Evolutionary conservation across 2,329 filamentous ascomycete genomes (phyloP).

Genomic region (Dothideomycetidae sp.): DNA sequence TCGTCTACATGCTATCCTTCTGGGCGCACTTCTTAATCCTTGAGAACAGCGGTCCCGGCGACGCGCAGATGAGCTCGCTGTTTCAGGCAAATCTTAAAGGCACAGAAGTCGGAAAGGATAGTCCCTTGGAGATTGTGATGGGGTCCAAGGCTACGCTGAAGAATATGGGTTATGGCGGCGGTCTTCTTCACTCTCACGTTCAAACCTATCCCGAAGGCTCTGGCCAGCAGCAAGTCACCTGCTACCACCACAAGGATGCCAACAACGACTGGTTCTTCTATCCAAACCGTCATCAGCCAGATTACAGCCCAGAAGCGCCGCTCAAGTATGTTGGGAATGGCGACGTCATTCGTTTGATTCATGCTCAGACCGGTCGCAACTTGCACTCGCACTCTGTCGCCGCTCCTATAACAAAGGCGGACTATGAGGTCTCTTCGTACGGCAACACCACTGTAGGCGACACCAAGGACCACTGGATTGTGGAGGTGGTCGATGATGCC

Average conservation of each 20-base stretch:
- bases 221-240: slow-evolving; percentile 88
- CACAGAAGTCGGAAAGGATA: slow-evolving; percentile 87
- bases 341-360: slow-evolving; percentile 70
- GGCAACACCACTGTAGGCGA: slow-evolving; percentile 92
- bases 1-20: slow-evolving; percentile 93
- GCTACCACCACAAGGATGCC: slow-evolving; percentile 98
- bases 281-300: slow-evolving; percentile 65
- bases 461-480: slow-evolving; percentile 91
- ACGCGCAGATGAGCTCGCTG: slow-evolving; percentile 99
- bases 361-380: slow-evolving; percentile 91
- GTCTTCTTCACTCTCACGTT: slow-evolving; percentile 87
- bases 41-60: slow-evolving; percentile 83
- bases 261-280: slow-evolving; percentile 99
- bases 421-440: slow-evolving; percentile 89
- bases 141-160: slow-evolving; percentile 88
- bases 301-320: slow-evolving; percentile 56
- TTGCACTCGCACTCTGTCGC: slow-evolving; percentile 85
- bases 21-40: slow-evolving; percentile 88
- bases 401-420: slow-evolving; percentile 76
- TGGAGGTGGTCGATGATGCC: slow-evolving; percentile 84
- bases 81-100: slow-evolving; percentile 95
- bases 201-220: slow-evolving; percentile 95
- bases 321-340: slow-evolving; percentile 64
- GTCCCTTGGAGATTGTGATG: slow-evolving; percentile 77
- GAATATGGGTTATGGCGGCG: slow-evolving; percentile 98